Evolutionary conservation across 768 basidiomycete genomes (phyloP).

Genomic region (Psilocybe tampanensis): DNA sequence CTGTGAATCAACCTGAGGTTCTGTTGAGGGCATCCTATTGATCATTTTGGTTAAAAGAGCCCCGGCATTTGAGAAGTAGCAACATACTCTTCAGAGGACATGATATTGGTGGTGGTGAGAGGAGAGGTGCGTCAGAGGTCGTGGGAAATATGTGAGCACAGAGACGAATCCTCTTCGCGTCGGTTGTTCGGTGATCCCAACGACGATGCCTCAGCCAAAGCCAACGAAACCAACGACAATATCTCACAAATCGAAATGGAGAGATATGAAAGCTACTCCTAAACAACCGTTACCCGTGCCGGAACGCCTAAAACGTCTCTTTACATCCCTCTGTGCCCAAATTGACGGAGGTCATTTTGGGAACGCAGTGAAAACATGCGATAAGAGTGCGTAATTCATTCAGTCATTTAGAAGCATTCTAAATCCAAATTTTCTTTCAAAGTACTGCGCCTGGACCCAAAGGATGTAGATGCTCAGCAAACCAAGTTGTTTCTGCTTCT

Average conservation of each 20-base stretch:
- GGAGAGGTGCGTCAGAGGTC: slow-evolving; percentile 19
- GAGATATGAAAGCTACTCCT: slow-evolving; percentile 24
- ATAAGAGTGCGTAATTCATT: slow-evolving; percentile 67
- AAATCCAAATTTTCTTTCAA: slow-evolving; percentile 5
- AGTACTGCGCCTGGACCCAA: slow-evolving; percentile 75
- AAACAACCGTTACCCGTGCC: slow-evolving; percentile 34
- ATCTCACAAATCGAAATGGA: slow-evolving; percentile 19
- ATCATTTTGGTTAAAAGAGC: not conserved
- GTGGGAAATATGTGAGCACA: slow-evolving; percentile 32
- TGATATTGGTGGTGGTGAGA: slow-evolving; percentile 26
- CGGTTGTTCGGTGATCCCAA: not conserved
- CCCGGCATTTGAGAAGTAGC: not conserved
- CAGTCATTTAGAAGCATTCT: slow-evolving; percentile 1
- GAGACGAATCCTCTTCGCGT: not conserved
- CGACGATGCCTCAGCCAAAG: slow-evolving; percentile 22
- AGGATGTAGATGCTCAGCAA: slow-evolving; percentile 71
- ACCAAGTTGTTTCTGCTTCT: slow-evolving; percentile 88
- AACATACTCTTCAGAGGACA: slow-evolving; percentile 58
- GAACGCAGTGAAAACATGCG: slow-evolving; percentile 90
- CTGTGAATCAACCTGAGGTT: slow-evolving; percentile 26
- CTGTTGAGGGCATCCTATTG: slow-evolving; percentile 30
- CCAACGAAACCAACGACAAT: slow-evolving; percentile 10
- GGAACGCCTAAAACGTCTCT: slow-evolving; percentile 58
- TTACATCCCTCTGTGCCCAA: slow-evolving; percentile 81
- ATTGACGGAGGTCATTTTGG: slow-evolving; percentile 87